Conservation (phyloP, 495 filamentous ascomycete species). For the Penicillium canariense region DNA sequence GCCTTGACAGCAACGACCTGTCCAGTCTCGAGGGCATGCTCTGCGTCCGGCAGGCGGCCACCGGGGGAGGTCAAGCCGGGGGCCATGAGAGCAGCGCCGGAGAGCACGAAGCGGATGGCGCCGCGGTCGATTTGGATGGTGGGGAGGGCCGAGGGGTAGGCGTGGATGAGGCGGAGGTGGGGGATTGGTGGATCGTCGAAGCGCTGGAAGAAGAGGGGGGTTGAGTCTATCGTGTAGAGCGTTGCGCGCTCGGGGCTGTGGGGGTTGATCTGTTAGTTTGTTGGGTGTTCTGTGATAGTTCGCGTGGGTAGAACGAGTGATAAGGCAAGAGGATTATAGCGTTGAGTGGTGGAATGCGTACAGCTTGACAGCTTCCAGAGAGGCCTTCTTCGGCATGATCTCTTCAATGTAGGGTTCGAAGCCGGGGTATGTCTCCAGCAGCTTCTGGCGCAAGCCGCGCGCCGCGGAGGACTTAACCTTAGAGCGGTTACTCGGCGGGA, state of each 20-base stretch:
- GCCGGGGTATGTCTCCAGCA: conserved; percentile 80
- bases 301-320: too few relatives aligned
- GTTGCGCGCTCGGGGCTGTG: conserved; percentile 75
- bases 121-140: conserved; percentile 79
- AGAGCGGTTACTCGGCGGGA: conserved; percentile 75
- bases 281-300: background rate
- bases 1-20: conserved; percentile 83
- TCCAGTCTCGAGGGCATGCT: conserved; percentile 62
- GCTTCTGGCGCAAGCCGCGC: conserved; percentile 75
- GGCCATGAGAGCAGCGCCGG: conserved; percentile 91
- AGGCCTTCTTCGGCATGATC: conserved; percentile 92
- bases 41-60: conserved; percentile 65
- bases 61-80: conserved; percentile 84
- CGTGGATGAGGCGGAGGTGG: conserved; percentile 74
- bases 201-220: conserved; percentile 87
- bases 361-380: conserved; percentile 87
- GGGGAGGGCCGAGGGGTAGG: conserved; percentile 47
- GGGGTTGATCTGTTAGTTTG: background rate
- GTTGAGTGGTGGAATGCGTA: conserved; percentile 25
- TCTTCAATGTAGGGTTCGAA: conserved; percentile 90
- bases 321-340: background rate
- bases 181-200: conserved; percentile 76
- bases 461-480: conserved; percentile 98
- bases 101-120: conserved; percentile 93
- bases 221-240: conserved; percentile 75